Evolutionary conservation across 306 rosid genomes (phyloP).

Genomic region (Trichosanthes truncata): DNA sequence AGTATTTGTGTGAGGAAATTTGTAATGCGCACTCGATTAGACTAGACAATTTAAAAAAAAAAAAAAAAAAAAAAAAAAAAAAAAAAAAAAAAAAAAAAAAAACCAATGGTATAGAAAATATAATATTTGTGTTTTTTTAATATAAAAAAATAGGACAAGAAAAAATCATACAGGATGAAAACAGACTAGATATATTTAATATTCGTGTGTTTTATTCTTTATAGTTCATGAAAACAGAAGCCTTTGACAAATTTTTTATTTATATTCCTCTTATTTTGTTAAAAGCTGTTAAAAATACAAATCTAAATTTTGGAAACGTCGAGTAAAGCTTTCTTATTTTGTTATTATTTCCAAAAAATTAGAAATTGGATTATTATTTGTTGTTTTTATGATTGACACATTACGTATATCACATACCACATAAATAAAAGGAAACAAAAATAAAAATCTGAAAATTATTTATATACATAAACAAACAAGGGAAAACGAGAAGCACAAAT

Average conservation of each 20-base stretch:
- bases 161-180: not conserved
- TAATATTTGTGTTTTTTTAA: not conserved
- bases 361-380: not conserved
- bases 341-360: not conserved
- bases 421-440: not conserved
- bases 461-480: not conserved
- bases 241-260: not conserved
- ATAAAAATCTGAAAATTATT: not conserved
- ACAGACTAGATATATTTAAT: not conserved
- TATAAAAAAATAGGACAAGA: not conserved
- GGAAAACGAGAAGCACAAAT: not conserved
- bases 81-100: too few relatives aligned
- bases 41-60: too few relatives aligned
- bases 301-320: not conserved
- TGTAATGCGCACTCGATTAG: not conserved
- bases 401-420: not conserved
- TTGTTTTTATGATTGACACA: not conserved
- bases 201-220: not conserved
- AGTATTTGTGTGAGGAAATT: not conserved
- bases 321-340: not conserved
- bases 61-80: too few relatives aligned
- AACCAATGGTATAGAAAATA: not conserved
- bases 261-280: not conserved
- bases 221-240: not conserved
- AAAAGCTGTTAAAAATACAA: not conserved